Percentiles rank a stretch among this genome's conserved stretches.
phyloP scores from a whole-genome alignment of 352 stramenopile genomes.

The Phytophthora nicotianae region DNA sequence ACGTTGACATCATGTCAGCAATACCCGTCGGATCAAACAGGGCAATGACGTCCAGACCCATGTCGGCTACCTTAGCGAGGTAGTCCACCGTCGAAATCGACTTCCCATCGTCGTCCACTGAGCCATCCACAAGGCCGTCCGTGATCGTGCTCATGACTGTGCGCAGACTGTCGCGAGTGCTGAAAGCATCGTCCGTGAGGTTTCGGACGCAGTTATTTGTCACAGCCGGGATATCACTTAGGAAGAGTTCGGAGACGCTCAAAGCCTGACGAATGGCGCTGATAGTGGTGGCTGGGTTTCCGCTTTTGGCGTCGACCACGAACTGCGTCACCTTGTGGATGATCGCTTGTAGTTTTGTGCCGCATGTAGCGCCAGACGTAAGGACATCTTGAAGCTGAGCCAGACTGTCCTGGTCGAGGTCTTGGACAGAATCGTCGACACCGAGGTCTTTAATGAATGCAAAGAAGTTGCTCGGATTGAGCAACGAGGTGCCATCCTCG shows the following conservation, averaged over 20 bases:
- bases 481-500: conserved; percentile 23
- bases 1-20: conserved; percentile 46
- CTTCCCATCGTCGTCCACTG: conserved; percentile 32
- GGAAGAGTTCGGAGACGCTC: conserved; percentile 46
- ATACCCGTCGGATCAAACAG: conserved; percentile 62
- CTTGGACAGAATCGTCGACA: conserved; percentile 27
- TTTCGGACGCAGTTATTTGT: conserved; percentile 44
- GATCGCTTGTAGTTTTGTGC: conserved; percentile 41
- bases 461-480: conserved; percentile 35
- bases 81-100: conserved; percentile 43
- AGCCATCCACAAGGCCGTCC: conserved; percentile 51
- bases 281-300: conserved; percentile 27
- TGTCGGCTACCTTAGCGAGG: conserved; percentile 44
- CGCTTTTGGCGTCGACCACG: conserved; percentile 43
- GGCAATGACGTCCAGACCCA: conserved; percentile 53
- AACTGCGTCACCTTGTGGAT: conserved; percentile 44
- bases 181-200: conserved; percentile 35
- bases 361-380: conserved; percentile 39
- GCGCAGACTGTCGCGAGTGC: conserved; percentile 50
- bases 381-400: conserved; percentile 37
- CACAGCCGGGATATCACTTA: conserved; percentile 55
- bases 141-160: conserved; percentile 50
- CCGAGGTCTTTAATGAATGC: conserved; percentile 28
- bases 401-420: conserved; percentile 30
- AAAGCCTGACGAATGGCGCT: conserved; percentile 42